Evolutionary conservation across 106 monocot species (phyloP).

Genomic region (Ottelia alismoides): DNA sequence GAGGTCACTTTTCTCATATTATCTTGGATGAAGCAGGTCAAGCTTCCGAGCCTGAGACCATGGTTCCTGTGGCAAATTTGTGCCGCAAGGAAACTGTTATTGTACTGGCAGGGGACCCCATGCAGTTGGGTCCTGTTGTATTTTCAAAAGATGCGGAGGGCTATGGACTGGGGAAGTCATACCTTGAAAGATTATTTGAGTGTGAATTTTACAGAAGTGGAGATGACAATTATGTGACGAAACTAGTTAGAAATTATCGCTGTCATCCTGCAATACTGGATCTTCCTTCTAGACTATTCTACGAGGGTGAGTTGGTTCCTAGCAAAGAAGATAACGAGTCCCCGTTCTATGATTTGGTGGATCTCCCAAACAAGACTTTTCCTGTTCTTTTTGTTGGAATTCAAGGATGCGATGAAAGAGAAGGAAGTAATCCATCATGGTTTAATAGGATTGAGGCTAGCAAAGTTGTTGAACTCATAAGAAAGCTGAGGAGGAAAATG

Average conservation of each 20-base stretch:
- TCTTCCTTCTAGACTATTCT: constrained; percentile 85
- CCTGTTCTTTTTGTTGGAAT: constrained; percentile 86
- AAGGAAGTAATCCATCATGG: constrained; percentile 95
- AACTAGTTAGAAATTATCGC: constrained; percentile 79
- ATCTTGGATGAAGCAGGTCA: constrained; percentile 97
- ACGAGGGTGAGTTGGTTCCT: constrained; percentile 55
- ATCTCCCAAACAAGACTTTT: constrained; percentile 73
- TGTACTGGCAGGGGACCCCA: constrained; percentile 89
- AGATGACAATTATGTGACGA: constrained; percentile 76
- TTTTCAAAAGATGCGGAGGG: constrained; percentile 49
- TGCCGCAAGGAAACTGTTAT: constrained; percentile 43
- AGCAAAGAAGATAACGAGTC: constrained; percentile 54
- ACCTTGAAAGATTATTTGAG: constrained; percentile 74
- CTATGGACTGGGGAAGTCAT: constrained; percentile 64
- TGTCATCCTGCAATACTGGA: constrained; percentile 89
- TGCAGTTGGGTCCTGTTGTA: constrained; percentile 86
- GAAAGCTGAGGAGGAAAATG: constrained; percentile 31
- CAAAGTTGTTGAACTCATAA: constrained; percentile 71
- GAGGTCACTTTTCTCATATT: constrained; percentile 70
- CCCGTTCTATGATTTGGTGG: constrained; percentile 35
- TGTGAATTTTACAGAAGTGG: constrained; percentile 38
- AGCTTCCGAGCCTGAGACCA: constrained; percentile 86
- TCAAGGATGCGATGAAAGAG: constrained; percentile 96
- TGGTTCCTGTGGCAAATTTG: constrained; percentile 69
- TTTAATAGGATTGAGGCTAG: constrained; percentile 95